phyloP scores from a whole-genome alignment of 2,329 filamentous ascomycete genomes.

The Dothideomycetes sp. region DNA sequence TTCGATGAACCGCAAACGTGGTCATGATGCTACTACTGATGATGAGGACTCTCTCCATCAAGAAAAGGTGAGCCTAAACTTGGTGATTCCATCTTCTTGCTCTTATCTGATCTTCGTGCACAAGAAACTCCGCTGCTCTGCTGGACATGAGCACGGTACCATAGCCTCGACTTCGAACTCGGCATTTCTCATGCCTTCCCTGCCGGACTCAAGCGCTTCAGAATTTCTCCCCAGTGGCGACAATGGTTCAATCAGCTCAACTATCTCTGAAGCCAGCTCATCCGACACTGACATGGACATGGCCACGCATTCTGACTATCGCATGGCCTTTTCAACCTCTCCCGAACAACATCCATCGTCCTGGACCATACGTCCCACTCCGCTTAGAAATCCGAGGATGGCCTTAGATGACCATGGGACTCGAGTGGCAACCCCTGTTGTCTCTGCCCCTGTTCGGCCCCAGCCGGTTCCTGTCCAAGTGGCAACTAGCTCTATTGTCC shows the following conservation, averaged over 20 bases:
- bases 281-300: conserved; percentile 10
- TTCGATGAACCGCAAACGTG: conserved; percentile 5
- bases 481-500: neutral
- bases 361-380: conserved; percentile 4
- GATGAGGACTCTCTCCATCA: conserved; percentile 2
- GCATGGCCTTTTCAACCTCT: conserved; percentile 5
- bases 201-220: neutral
- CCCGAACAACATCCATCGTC: conserved; percentile 3
- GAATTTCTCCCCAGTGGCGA: conserved; percentile 2
- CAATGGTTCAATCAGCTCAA: conserved; percentile 6
- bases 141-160: conserved; percentile 3
- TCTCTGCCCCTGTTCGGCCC: neutral
- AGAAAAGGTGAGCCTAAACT: conserved; percentile 7
- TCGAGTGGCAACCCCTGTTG: conserved; percentile 6
- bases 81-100: neutral
- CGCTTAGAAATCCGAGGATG: conserved; percentile 7
- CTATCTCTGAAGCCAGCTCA: conserved; percentile 5
- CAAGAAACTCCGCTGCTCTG: conserved; percentile 7
- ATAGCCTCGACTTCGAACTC: neutral
- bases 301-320: conserved; percentile 5
- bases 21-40: conserved; percentile 4
- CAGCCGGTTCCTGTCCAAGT: conserved; percentile 3
- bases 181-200: neutral
- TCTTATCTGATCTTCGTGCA: neutral
- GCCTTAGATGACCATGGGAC: conserved; percentile 3